These are phyloP conservation scores for Yarrowia deformans DNA, from an alignment of 805 yeast genomes.

Conservation along the genomic window DNA sequence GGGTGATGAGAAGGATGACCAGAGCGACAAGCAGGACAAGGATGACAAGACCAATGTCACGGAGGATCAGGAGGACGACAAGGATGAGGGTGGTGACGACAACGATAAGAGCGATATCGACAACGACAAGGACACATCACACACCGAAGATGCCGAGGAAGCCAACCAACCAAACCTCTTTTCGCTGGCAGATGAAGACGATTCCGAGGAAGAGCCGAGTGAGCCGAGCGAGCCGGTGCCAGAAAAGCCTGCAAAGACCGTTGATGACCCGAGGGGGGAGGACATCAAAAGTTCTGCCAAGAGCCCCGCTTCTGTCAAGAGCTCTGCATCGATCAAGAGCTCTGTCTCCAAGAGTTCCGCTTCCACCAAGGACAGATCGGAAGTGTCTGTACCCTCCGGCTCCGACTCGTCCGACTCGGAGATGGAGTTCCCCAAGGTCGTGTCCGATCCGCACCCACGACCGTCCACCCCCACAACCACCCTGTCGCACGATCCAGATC, in stretches of 20 bases:
- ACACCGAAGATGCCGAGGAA: not conserved
- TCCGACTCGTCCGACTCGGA: constrained; percentile 4
- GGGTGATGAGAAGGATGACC: no score
- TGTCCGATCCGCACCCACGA: not conserved
- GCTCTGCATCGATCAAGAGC: not conserved
- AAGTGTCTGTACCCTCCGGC: not conserved
- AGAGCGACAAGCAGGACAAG: no score
- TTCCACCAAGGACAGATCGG: not conserved
- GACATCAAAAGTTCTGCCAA: no score
- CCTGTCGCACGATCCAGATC: not conserved
- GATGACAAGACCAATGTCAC: no score
- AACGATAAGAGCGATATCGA: no score
- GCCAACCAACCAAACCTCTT: not conserved
- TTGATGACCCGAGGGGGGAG: not conserved
- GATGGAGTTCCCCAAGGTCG: constrained; percentile 28
- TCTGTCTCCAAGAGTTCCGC: not conserved
- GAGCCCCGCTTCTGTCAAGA: no score
- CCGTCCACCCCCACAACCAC: constrained; percentile 3
- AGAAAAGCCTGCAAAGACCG: not conserved
- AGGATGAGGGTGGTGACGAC: no score
- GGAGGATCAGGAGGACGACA: no score
- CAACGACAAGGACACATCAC: not conserved
- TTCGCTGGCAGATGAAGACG: constrained; percentile 17
- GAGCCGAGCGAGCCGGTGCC: not conserved
- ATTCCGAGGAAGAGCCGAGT: not conserved